Conservation (phyloP, 306 rosid genomes). For the Corylus heterophylla region DNA sequence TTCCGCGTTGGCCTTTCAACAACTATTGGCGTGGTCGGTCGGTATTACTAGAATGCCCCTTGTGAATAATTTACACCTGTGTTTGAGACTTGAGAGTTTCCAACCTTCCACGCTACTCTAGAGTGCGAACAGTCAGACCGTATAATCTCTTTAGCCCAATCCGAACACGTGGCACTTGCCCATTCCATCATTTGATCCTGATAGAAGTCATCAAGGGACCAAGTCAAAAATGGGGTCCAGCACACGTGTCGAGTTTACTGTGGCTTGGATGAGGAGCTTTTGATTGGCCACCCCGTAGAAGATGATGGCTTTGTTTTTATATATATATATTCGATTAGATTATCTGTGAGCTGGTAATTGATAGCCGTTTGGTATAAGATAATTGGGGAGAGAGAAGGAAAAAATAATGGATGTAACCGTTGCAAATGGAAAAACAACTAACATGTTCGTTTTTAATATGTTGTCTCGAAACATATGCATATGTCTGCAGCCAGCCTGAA, state of each 20-base stretch:
- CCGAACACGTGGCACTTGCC: conserved; percentile 21
- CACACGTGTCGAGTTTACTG: conserved; percentile 5
- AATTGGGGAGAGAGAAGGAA: conserved; percentile 9
- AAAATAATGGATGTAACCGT: conserved; percentile 29
- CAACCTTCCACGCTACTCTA: not conserved
- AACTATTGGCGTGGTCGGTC: conserved; percentile 28
- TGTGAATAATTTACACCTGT: too few species aligned
- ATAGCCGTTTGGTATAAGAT: conserved; percentile 23
- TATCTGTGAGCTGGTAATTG: not conserved
- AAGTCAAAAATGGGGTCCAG: conserved; percentile 1
- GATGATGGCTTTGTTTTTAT: not conserved
- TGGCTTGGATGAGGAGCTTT: not conserved
- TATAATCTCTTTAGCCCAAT: not conserved
- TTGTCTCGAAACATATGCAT: conserved; percentile 14
- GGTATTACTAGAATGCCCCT: conserved; percentile 29
- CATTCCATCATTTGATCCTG: conserved; percentile 1
- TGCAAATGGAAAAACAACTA: conserved; percentile 44
- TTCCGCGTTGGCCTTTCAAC: conserved; percentile 41
- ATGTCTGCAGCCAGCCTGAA: conserved; percentile 23
- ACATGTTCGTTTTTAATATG: conserved; percentile 25
- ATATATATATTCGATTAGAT: not conserved
- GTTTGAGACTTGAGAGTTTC: too few species aligned
- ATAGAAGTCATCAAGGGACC: not conserved
- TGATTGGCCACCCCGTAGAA: not conserved
- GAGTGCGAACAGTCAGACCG: conserved; percentile 1